phyloP scores from a whole-genome alignment of 2,329 filamentous ascomycete species.

The Fusarium phyllophilum region DNA sequence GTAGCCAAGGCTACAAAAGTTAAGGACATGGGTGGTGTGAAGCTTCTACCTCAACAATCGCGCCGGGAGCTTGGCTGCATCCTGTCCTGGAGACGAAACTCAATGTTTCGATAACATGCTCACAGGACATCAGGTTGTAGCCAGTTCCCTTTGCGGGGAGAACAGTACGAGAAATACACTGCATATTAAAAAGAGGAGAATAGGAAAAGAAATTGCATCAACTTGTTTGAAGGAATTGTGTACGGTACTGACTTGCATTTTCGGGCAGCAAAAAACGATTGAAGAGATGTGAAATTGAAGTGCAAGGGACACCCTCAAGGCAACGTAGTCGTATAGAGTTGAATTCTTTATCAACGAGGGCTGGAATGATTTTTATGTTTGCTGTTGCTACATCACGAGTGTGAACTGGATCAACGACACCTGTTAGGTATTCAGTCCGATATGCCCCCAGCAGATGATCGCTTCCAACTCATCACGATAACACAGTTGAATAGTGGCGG shows the following conservation, averaged over 20 bases:
- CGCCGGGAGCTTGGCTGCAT: conserved; percentile 13
- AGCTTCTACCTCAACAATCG: background rate
- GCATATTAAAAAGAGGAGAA: conserved; percentile 5
- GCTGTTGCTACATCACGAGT: background rate
- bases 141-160: conserved; percentile 4
- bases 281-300: conserved; percentile 6
- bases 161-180: conserved; percentile 6
- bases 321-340: conserved; percentile 12
- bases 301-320: background rate
- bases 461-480: background rate
- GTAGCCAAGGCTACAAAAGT: background rate
- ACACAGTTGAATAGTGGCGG: background rate
- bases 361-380: background rate
- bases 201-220: conserved; percentile 26
- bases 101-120: background rate
- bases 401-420: background rate
- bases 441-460: background rate
- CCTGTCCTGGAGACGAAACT: background rate
- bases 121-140: background rate
- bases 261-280: conserved; percentile 13
- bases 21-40: background rate
- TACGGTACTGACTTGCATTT: conserved; percentile 25
- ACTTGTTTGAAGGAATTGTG: conserved; percentile 10
- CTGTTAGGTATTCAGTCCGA: background rate
- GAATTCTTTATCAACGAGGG: conserved; percentile 13